Evolutionary conservation across 2,329 filamentous ascomycete genomes (phyloP).

Genomic region (Hansfordia pulvinata): DNA sequence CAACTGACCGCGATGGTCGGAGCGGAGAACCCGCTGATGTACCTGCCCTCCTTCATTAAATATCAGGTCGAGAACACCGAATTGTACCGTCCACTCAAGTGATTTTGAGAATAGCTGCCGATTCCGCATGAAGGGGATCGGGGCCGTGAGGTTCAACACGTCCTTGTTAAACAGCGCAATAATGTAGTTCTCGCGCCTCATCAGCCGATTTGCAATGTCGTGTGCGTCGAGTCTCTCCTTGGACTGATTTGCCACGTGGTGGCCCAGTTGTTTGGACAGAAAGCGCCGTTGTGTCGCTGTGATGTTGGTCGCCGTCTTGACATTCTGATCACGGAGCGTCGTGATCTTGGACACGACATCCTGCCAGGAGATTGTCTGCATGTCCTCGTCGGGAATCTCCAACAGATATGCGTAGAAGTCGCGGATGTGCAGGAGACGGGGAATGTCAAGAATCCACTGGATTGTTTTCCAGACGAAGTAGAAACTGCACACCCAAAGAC

Average conservation of each 20-base stretch:
- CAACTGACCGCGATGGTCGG: constrained; percentile 64
- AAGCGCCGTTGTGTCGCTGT: constrained; percentile 37
- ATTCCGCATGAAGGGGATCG: constrained; percentile 68
- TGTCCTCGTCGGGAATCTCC: constrained; percentile 68
- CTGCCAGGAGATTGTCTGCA: constrained; percentile 92
- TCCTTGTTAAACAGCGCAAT: constrained; percentile 98
- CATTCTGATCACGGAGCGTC: constrained; percentile 70
- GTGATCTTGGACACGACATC: constrained; percentile 79
- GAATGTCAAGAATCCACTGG: constrained; percentile 59
- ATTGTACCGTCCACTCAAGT: constrained; percentile 82
- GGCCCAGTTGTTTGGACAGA: constrained; percentile 33
- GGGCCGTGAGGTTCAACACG: constrained; percentile 73
- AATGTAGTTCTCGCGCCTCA: constrained; percentile 93
- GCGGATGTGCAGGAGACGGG: constrained; percentile 61
- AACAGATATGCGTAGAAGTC: constrained; percentile 78
- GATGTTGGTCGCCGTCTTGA: constrained; percentile 55
- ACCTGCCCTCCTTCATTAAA: constrained; percentile 86
- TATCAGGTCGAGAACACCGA: constrained; percentile 84
- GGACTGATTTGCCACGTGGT: constrained; percentile 66
- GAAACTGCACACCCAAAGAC: constrained; percentile 74
- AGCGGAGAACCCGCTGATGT: constrained; percentile 71
- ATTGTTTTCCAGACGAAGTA: constrained; percentile 75
- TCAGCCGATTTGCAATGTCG: constrained; percentile 90
- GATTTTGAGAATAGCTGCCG: constrained; percentile 80
- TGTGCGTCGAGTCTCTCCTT: constrained; percentile 92